Evolutionary conservation across 78 protist genomes (phyloP).

Genomic region (Dictyostelium intermedium): DNA sequence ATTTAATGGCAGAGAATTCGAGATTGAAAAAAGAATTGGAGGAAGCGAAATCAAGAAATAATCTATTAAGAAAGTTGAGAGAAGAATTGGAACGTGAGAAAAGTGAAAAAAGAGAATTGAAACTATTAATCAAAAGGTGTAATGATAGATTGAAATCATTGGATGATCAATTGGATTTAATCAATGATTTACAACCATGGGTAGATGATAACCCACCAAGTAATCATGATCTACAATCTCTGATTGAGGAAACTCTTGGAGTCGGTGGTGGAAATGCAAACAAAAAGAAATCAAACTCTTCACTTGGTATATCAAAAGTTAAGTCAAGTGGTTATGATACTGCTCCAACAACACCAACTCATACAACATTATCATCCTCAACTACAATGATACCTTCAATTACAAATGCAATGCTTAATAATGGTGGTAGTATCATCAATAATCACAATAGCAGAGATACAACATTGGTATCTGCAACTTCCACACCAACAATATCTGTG

Average conservation of each 20-base stretch:
- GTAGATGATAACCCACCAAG: not conserved
- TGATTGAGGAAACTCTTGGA: constrained; percentile 26
- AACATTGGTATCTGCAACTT: not conserved
- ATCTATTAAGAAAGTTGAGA: not conserved
- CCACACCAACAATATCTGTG: not conserved
- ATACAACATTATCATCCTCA: not conserved
- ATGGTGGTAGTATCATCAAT: no score
- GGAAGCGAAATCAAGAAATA: not conserved
- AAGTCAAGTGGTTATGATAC: not conserved
- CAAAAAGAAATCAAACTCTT: not conserved
- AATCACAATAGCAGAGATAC: not conserved
- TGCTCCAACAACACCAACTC: not conserved
- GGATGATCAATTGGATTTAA: not conserved
- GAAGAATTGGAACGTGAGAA: constrained; percentile 30
- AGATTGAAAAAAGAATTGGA: constrained; percentile 30
- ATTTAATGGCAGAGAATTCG: not conserved
- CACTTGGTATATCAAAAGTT: not conserved
- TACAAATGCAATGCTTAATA: not conserved
- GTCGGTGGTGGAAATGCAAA: not conserved
- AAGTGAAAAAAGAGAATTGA: not conserved
- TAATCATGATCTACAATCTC: not conserved
- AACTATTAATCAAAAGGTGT: not conserved
- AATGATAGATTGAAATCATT: constrained; percentile 11
- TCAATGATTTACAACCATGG: not conserved
- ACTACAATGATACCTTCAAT: not conserved